Conservation (phyloP, 495 filamentous ascomycete species). For the Daldinia loculata region DNA sequence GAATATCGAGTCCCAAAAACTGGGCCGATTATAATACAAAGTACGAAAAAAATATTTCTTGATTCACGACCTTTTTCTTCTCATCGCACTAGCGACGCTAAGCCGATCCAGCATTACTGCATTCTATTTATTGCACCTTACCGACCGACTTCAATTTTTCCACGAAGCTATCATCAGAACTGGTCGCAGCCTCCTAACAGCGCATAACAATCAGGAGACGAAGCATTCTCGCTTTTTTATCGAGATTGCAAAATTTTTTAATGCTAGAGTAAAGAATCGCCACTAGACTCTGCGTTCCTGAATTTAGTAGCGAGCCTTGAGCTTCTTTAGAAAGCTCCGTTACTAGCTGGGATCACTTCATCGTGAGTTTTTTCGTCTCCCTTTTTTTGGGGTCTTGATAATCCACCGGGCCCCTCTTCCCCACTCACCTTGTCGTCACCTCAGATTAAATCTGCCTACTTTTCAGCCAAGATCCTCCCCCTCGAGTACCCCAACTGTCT, state of each 20-base stretch:
- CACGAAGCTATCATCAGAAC: conserved; percentile 28
- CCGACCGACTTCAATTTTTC: conserved; percentile 28
- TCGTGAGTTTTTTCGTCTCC: conserved; percentile 57
- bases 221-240: conserved; percentile 40
- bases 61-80: conserved; percentile 26
- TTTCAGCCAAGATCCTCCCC: conserved; percentile 25
- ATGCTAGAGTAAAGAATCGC: conserved; percentile 40
- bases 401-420: conserved; percentile 44
- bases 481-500: conserved; percentile 11
- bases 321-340: conserved; percentile 51
- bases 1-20: conserved; percentile 37
- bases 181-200: conserved; percentile 24
- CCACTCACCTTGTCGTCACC: conserved; percentile 45
- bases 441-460: conserved; percentile 32
- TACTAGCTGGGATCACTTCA: conserved; percentile 55
- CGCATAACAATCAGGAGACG: conserved; percentile 42
- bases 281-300: conserved; percentile 47
- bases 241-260: conserved; percentile 38
- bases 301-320: conserved; percentile 49
- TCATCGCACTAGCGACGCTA: conserved; percentile 16
- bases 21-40: conserved; percentile 31
- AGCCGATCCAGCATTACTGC: conserved; percentile 23
- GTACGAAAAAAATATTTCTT: conserved; percentile 24
- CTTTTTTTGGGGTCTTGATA: conserved; percentile 45
- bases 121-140: conserved; percentile 6